A percentile compares a stretch with the other conserved stretches of the same genome.
Conservation (phyloP, 2,329 filamentous ascomycete species). For the Pyrenophora teres region DNA sequence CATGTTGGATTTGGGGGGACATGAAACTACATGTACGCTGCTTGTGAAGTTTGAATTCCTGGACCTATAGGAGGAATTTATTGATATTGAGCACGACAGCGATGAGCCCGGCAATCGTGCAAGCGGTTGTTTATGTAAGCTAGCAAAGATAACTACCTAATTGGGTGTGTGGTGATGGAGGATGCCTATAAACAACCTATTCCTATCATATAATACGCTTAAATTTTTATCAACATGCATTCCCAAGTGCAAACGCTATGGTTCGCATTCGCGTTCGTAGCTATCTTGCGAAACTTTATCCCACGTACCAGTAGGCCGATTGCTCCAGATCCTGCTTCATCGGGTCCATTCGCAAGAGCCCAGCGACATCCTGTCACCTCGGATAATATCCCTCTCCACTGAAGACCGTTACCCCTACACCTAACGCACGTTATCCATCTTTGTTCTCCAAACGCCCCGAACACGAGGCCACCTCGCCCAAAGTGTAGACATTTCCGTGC, state of each 20-base stretch:
- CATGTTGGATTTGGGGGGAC: slow-evolving; percentile 67
- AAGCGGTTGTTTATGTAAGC: neutral
- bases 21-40: slow-evolving; percentile 66
- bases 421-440: no score
- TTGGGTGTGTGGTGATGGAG: neutral
- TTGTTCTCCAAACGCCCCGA: no score
- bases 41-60: slow-evolving; percentile 64
- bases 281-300: neutral
- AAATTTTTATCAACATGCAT: no score
- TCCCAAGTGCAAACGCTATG: no score
- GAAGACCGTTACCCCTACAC: no score
- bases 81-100: neutral
- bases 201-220: no score
- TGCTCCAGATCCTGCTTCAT: neutral
- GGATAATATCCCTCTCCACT: no score
- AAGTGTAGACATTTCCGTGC: no score
- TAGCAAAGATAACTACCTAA: neutral
- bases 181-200: neutral
- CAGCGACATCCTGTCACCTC: no score
- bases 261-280: no score
- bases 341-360: neutral
- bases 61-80: slow-evolving; percentile 21
- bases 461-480: no score
- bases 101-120: neutral
- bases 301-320: neutral